These are phyloP conservation scores for Casuarina glauca DNA, from an alignment of 306 rosid species.

Conservation along the genomic window DNA sequence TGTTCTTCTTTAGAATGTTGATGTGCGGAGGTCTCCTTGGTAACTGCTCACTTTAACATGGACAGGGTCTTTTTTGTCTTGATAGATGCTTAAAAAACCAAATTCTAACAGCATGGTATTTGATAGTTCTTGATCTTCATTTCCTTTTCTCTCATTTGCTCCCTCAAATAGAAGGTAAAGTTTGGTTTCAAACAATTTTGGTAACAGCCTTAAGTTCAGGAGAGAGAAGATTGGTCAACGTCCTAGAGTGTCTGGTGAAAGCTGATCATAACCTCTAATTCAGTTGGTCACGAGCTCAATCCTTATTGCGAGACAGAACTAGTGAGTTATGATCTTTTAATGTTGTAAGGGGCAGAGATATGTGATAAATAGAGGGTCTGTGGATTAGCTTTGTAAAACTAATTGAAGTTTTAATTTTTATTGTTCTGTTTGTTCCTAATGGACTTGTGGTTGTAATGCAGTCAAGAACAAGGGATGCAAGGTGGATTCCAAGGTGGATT, in stretches of 20 bases:
- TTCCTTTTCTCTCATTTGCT: not conserved
- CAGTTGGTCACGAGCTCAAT: conserved; percentile 3
- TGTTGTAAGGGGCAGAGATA: not conserved
- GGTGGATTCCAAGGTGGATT: conserved; percentile 32
- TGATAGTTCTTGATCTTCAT: not conserved
- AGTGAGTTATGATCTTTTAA: conserved; percentile 9
- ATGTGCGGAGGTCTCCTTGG: not conserved
- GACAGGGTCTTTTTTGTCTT: not conserved
- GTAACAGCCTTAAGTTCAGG: not conserved
- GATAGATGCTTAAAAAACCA: not conserved
- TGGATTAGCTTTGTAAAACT: not conserved
- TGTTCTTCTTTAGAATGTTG: not conserved
- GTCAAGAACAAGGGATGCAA: conserved; percentile 47
- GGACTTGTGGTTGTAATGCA: conserved; percentile 23
- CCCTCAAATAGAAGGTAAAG: not conserved
- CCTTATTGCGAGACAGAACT: not conserved
- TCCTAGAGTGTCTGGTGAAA: not conserved
- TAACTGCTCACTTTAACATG: not conserved
- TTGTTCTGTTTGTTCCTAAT: not conserved
- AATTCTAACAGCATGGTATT: not conserved
- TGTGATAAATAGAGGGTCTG: not conserved
- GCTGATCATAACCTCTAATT: not conserved
- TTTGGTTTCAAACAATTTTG: not conserved
- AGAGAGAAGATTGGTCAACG: not conserved
- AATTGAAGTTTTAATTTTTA: not conserved